Base-by-base conservation (phyloP, 163 green algal species). In the Coccomyxa subellipsoidea region DNA sequence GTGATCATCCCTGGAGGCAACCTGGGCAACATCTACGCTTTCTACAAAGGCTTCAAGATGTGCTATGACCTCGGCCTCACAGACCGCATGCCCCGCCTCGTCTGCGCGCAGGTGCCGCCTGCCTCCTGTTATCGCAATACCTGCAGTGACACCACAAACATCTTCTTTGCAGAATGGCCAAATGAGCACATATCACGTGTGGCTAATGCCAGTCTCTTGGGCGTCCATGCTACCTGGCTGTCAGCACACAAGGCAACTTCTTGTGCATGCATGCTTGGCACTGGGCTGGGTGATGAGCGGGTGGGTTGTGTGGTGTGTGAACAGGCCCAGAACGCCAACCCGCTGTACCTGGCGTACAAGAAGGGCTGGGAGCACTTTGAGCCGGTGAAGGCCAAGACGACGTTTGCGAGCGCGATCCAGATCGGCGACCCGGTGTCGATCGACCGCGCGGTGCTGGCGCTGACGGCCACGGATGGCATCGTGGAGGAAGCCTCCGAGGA, bases 41-140 rank as follows among this genome's bases (percentile, higher is more conserved):
- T 99, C 83, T 99, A 99, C 95, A 99, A 99, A 93, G 97, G 97
- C 81, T 99, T 99, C 92, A 95, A 98, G 87, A 98, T 99, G 96
- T 95, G 91, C 91, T 94, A 92, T 84, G 95, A 98, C 69, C 91
- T 98, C 59, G 96, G 96, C 29, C 90, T 98, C n/a, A 89, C 95
- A 15, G 91, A 98, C 88, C 84, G 87, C 32, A 92, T 99, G 75
- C 97, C 97, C 2, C 91, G 96, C n/a, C 88, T 99, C 81, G 96
- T 99, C 32, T 94, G 93, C 47, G 95, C 96, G 5, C 92, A 97
- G 86, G 86, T 87, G 81, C 18, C 23, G 66, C 27, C 34, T 39
- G 15, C 47, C 4, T n/a, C n/a, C n/a, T n/a, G n/a, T n/a, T n/a
- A n/a, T n/a, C n/a, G n/a, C n/a, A n/a, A n/a, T n/a, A n/a, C n/a